Evolutionary conservation across 148 eudicot species (phyloP), one percentile per base, ranked within the genome.

Genomic region (Cornus florida): DNA sequence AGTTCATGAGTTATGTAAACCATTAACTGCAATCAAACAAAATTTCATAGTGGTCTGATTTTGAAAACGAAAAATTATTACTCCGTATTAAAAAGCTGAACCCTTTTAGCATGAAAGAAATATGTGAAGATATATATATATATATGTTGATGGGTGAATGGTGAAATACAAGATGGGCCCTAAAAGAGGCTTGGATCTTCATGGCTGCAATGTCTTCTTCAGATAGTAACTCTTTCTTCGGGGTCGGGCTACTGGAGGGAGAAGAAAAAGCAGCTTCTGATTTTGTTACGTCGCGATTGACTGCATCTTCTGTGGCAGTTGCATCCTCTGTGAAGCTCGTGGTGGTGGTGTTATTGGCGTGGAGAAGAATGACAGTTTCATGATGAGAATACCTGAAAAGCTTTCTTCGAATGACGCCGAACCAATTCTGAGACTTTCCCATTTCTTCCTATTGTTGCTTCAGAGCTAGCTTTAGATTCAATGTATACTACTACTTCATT

Each of bases 81-180:
- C n/a, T n/a, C n/a, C n/a, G n/a, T n/a, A 28, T 28, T 28, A 1
- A 28, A 28, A 28, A 28, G 28, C 28, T 28, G 28, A 28, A 28
- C 28, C 28, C 28, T 28, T 28, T 28, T 28, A 28, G 28, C 28
- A 28, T 28, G 28, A 28, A 28, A 16, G 19, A 70, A 2, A 70
- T 16, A 70, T 33, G 20, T 70, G 23, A 70, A 70, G 16, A 20
- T 10, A 69, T 3, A 28, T 10, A 69, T 43, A 1, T 39, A 0
- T 4, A 39, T 10, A 10, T 32, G n/a, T n/a, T 22, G 24, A 22
- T 53, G 32, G 31, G 3, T 23, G 59, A 12, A 23, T 6, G 10
- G 48, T 43, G 48, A 43, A 43, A 43, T 39, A 95, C 98, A 78
- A 93, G 89, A 88, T 95, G 94, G 65, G 86, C 94, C 91, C 98